These are phyloP conservation scores for Corchorus capsularis DNA, from an alignment of 345 rosid genomes.

Conservation along the genomic window DNA sequence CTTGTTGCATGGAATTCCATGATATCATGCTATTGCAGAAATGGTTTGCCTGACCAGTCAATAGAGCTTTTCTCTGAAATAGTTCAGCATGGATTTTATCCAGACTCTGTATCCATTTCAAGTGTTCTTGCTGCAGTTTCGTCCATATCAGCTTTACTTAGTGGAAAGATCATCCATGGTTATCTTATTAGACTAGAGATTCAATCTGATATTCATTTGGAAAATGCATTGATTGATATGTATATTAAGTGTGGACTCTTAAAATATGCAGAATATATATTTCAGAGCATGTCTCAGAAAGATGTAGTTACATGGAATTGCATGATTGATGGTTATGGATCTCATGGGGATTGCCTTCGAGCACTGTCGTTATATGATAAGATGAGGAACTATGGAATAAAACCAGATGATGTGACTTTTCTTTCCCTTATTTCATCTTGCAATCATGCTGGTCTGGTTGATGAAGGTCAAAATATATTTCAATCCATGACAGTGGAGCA, in stretches of 20 bases:
- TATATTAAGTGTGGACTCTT: conserved; percentile 71
- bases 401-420: conserved; percentile 72
- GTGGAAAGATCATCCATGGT: conserved; percentile 68
- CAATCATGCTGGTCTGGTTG: conserved; percentile 73
- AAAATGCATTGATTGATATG: conserved; percentile 81
- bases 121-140: conserved; percentile 72
- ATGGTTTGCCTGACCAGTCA: conserved; percentile 61
- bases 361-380: conserved; percentile 56
- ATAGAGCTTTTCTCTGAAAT: conserved; percentile 48
- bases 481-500: conserved; percentile 51
- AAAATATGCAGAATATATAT: conserved; percentile 54
- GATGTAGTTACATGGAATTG: conserved; percentile 72
- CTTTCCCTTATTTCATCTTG: conserved; percentile 72
- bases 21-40: conserved; percentile 67
- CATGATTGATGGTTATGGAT: conserved; percentile 80
- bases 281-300: conserved; percentile 48
- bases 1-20: conserved; percentile 79
- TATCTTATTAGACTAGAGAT: conserved; percentile 53
- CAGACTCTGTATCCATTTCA: conserved; percentile 67
- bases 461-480: conserved; percentile 60
- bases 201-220: conserved; percentile 51
- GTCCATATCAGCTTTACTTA: conserved; percentile 56
- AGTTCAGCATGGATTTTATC: conserved; percentile 41
- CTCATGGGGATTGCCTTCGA: conserved; percentile 57
- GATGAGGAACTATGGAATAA: conserved; percentile 54